Conservation (phyloP, 805 yeast species). For the Cephaloascus fragrans region DNA sequence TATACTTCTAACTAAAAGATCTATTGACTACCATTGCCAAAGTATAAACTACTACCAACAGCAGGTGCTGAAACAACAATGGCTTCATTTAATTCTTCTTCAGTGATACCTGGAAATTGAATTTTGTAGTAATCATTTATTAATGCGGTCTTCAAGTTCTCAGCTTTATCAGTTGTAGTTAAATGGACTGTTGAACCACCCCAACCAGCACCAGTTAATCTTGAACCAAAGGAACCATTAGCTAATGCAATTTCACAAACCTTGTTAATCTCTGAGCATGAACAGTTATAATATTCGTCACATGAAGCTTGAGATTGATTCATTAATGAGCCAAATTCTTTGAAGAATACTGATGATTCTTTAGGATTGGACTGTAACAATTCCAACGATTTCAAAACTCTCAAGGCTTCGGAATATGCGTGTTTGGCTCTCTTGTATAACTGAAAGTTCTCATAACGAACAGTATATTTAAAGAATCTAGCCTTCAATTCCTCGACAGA, state of each 20-base stretch:
- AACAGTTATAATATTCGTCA: constrained; percentile 37
- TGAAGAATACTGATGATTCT: constrained; percentile 22
- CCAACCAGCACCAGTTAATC: constrained; percentile 77
- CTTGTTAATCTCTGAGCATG: constrained; percentile 43
- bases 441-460: constrained; percentile 44
- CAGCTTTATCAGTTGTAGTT: constrained; percentile 32
- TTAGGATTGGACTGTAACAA: constrained; percentile 19
- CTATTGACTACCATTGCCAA: not conserved
- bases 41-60: constrained; percentile 32
- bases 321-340: constrained; percentile 44
- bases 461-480: constrained; percentile 45
- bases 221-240: constrained; percentile 54
- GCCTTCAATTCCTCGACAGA: constrained; percentile 30
- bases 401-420: constrained; percentile 50
- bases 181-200: constrained; percentile 70
- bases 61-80: constrained; percentile 48
- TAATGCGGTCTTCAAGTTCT: constrained; percentile 29
- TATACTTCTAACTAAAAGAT: too few species aligned
- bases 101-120: constrained; percentile 37
- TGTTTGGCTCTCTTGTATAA: constrained; percentile 52
- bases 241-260: constrained; percentile 42
- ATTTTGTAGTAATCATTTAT: constrained; percentile 39
- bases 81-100: constrained; percentile 36
- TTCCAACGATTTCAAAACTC: constrained; percentile 43
- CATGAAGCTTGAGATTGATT: constrained; percentile 50